Evolutionary conservation across 1,284 basidiomycete species (phyloP).

Genomic region (Prillingera fragicola): DNA sequence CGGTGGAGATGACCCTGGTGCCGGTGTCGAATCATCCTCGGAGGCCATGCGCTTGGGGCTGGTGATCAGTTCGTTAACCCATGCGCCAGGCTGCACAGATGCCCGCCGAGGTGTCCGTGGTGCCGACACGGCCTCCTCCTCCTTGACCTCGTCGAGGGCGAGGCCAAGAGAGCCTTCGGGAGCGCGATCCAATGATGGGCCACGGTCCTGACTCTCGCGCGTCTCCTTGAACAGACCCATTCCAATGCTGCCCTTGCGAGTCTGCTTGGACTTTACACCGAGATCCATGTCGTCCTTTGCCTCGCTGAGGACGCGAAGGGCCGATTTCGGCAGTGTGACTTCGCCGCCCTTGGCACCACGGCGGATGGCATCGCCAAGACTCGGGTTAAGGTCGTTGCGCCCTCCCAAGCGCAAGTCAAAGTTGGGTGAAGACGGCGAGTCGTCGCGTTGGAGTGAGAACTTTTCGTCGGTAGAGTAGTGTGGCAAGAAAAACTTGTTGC

Average conservation of each 20-base stretch:
- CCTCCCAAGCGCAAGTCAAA: constrained; percentile 41
- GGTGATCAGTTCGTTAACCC: too few relatives aligned
- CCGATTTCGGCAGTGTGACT: constrained; percentile 39
- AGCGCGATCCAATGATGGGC: background rate
- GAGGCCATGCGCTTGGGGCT: too few relatives aligned
- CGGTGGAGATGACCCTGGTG: constrained; percentile 9
- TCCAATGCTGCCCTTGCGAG: constrained; percentile 47
- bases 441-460: constrained; percentile 33
- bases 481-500: constrained; percentile 33
- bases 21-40: too few relatives aligned
- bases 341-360: constrained; percentile 35
- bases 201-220: constrained; percentile 4
- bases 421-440: background rate
- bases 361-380: constrained; percentile 44
- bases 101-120: too few relatives aligned
- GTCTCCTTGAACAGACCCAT: constrained; percentile 49
- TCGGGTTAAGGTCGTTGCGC: constrained; percentile 34
- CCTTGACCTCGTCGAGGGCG: constrained; percentile 6
- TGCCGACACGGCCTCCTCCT: too few relatives aligned
- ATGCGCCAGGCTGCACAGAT: too few relatives aligned
- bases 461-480: constrained; percentile 46
- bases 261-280: constrained; percentile 35
- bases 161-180: background rate
- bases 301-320: constrained; percentile 39
- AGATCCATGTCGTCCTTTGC: constrained; percentile 38